Base-by-base conservation (phyloP, 106 monocot genomes). In the Cymbidium sinense region DNA sequence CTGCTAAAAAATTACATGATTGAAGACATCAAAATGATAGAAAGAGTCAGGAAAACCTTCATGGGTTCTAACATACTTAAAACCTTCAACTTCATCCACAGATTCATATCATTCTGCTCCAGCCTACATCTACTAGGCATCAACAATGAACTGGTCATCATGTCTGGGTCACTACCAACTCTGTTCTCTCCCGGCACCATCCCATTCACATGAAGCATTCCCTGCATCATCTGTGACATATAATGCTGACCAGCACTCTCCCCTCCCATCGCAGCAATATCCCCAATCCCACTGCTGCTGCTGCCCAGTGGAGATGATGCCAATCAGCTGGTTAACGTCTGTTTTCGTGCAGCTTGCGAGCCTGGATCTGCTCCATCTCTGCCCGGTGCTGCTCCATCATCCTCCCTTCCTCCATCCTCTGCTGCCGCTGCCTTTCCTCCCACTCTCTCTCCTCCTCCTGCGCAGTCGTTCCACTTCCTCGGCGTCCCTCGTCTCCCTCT, bases 121-220 rank as follows among this genome's bases (percentile, higher is more conserved):
- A 61, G 11, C 61, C 61, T 27, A 62, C 61, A 62, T 23, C 27
- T 47, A 13, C 47, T 67, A 71, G 5, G 6, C 89, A 58, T 88
- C 88, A 17, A 85, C 83, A 74, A 90, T 90, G 72, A 90, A 90
- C 73, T 90, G 87, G 21, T 90, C 87, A 21, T 87, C 90, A 52
- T 78, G 85, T 21, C 76, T 82, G n/a, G n/a, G 47, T 83, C 87
- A 5, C 81, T 81, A 11, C 54, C 81, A 4, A 73, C 79, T 37
- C 87, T 70, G 71, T 77, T 82, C 75, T 90, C 87, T 70, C 73
- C 86, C 13, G 84, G 54, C 17, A 84, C 73, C 21, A 84, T 86
- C 28, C 70, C 87, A 64, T 84, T 87, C 58, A 85, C 43, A 33
- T 89, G 86, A 73, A 85, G 88, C 54, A 88, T 35, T 21, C 70